phyloP scores from a whole-genome alignment of 768 basidiomycete genomes.

The Kwoniella sp. region DNA sequence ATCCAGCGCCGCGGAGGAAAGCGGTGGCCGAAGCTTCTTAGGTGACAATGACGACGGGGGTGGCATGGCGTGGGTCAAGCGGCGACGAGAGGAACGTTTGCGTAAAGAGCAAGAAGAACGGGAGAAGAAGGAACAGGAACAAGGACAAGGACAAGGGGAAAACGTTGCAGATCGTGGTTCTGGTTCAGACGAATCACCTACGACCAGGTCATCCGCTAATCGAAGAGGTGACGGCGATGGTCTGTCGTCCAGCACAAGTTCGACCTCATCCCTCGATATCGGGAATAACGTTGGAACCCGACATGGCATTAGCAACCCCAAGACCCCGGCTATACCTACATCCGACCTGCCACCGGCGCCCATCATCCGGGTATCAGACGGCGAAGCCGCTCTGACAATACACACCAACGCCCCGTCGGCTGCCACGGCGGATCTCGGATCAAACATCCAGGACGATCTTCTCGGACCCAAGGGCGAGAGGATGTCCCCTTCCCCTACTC shows the following conservation, averaged over 20 bases:
- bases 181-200: constrained; percentile 4
- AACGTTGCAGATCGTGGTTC: constrained; percentile 33
- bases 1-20: constrained; percentile 41
- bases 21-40: constrained; percentile 61
- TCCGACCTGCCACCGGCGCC: constrained; percentile 39
- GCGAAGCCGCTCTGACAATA: neutral
- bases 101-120: constrained; percentile 59
- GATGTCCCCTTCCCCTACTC: constrained; percentile 9
- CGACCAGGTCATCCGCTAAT: neutral
- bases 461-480: constrained; percentile 17
- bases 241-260: constrained; percentile 19
- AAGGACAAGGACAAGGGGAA: constrained; percentile 60
- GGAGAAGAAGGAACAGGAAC: constrained; percentile 29
- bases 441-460: neutral
- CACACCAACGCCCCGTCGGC: neutral
- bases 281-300: neutral
- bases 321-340: constrained; percentile 31
- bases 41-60: constrained; percentile 77
- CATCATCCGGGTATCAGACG: constrained; percentile 39
- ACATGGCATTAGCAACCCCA: constrained; percentile 11
- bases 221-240: constrained; percentile 1
- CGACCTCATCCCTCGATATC: constrained; percentile 16
- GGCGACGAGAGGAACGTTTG: constrained; percentile 64
- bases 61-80: constrained; percentile 81
- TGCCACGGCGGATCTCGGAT: neutral